Base-by-base conservation (phyloP, 1,284 basidiomycete genomes). In the Leccinum subrobustum region DNA sequence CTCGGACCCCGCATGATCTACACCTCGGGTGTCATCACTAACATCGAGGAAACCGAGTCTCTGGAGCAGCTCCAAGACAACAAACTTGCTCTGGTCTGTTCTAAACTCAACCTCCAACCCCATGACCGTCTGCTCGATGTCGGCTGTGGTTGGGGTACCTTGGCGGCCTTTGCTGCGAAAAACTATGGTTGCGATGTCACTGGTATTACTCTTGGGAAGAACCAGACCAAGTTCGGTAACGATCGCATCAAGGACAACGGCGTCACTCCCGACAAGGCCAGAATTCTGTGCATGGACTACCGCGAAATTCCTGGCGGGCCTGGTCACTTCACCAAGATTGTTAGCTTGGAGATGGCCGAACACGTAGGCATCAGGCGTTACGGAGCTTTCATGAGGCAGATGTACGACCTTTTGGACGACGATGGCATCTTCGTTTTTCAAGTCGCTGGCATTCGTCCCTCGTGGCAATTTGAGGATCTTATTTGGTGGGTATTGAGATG, bases 61-160 rank as follows among this genome's bases (percentile, higher is more conserved):
- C 86, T 99, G 59, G 97, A 99, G 75, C 85, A 96, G 71, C 86
- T 99, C 42, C 97, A 99, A 81, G 96, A 99, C 78, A 99, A 99
- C 85, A 99, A 99, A 77, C 87, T 98, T 64, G 88, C 89, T 42
- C 79, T 97, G 63, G 96, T 99, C 39, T 98, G 96, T 80, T 91
- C 91, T 71, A 99, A 99, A 78, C 88, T 99, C 65, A 84, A 91
- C 73, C 84, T 99, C 60, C 81, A 97, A 72, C 86, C 92, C 25
- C 83, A 82, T 1, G 94, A 96, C 76, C 83, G 87, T 64, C 81
- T 98, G 37, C 87, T 99, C 60, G 93, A 95, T 70, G 93, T 98
- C 66, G 96, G 96, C 37, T 99, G 97, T 74, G 97, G 97, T 55
- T 99, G 96, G 97, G 97, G 96, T 33, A 98, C 97, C 1, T 87